These are phyloP conservation scores for Pilasporangium apinafurcum DNA, from an alignment of 352 stramenopile genomes.

Conservation along the genomic window DNA sequence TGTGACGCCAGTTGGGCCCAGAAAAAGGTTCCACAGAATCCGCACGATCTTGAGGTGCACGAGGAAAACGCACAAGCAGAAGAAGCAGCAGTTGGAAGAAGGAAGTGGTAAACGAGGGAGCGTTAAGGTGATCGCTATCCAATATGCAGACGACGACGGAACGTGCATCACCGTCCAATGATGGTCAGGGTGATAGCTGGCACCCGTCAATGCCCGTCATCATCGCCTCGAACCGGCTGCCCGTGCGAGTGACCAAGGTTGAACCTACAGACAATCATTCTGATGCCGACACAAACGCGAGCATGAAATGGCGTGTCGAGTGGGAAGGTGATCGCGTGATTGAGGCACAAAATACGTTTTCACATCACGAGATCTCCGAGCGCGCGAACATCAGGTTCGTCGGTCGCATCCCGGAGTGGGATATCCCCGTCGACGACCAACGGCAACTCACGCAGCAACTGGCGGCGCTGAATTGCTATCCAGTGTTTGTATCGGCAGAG, in stretches of 20 bases:
- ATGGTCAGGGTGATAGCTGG: constrained; percentile 25
- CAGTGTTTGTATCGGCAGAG: constrained; percentile 44
- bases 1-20: too few relatives aligned
- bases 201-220: constrained; percentile 54
- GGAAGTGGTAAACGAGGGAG: too few relatives aligned
- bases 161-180: too few relatives aligned
- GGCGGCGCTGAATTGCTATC: constrained; percentile 55
- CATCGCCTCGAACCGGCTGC: constrained; percentile 65
- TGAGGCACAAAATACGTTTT: constrained; percentile 69
- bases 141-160: too few relatives aligned
- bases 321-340: constrained; percentile 74
- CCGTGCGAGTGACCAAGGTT: constrained; percentile 29
- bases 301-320: constrained; percentile 39
- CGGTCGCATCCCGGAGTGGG: constrained; percentile 45
- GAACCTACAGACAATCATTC: constrained; percentile 1
- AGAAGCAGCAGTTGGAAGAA: too few relatives aligned
- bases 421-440: constrained; percentile 45
- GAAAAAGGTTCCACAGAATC: too few relatives aligned
- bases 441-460: constrained; percentile 38
- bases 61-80: too few relatives aligned
- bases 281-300: not conserved
- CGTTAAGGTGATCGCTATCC: too few relatives aligned
- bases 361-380: constrained; percentile 61
- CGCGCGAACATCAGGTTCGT: constrained; percentile 71
- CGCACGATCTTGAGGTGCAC: too few relatives aligned